These are phyloP conservation scores for Calonectria multiphialidica DNA, from an alignment of 2,329 filamentous ascomycete genomes.

Conservation along the genomic window DNA sequence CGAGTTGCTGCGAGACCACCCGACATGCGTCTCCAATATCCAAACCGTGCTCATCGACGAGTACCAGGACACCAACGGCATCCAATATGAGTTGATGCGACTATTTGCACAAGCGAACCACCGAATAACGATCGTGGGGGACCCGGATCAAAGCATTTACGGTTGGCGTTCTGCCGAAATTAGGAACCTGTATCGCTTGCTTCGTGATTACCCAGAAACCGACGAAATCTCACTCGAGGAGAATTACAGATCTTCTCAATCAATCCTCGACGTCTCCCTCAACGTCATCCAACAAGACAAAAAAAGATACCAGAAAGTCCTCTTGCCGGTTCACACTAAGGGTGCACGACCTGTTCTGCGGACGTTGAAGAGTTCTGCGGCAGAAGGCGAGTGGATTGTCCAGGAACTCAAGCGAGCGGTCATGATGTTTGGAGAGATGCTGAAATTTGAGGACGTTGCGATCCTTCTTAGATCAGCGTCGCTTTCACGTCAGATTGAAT, in stretches of 20 bases:
- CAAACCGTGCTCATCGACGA: slow-evolving; percentile 95
- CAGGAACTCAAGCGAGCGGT: slow-evolving; percentile 81
- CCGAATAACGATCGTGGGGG: slow-evolving; percentile 93
- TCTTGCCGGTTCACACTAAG: slow-evolving; percentile 83
- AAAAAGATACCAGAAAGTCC: slow-evolving; percentile 80
- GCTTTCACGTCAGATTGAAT: slow-evolving; percentile 88
- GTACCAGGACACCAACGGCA: slow-evolving; percentile 95
- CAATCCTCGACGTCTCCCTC: slow-evolving; percentile 84
- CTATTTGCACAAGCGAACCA: slow-evolving; percentile 80
- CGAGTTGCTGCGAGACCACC: slow-evolving; percentile 79
- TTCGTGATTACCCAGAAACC: slow-evolving; percentile 80
- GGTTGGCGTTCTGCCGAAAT: slow-evolving; percentile 95
- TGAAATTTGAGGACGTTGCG: slow-evolving; percentile 83
- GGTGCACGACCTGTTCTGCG: slow-evolving; percentile 87
- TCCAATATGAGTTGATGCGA: slow-evolving; percentile 95
- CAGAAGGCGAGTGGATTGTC: slow-evolving; percentile 91
- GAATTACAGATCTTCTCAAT: slow-evolving; percentile 92
- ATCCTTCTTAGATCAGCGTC: slow-evolving; percentile 88
- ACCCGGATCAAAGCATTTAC: slow-evolving; percentile 98
- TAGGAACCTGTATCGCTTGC: slow-evolving; percentile 85
- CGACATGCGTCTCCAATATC: slow-evolving; percentile 88
- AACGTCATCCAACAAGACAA: slow-evolving; percentile 92
- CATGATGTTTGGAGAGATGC: slow-evolving; percentile 78
- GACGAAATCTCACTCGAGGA: slow-evolving; percentile 89
- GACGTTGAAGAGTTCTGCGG: slow-evolving; percentile 74